Percentiles rank a stretch among this genome's conserved stretches.
phyloP scores from a whole-genome alignment of 108 stramenopile species.

The Fragilaria radians region DNA sequence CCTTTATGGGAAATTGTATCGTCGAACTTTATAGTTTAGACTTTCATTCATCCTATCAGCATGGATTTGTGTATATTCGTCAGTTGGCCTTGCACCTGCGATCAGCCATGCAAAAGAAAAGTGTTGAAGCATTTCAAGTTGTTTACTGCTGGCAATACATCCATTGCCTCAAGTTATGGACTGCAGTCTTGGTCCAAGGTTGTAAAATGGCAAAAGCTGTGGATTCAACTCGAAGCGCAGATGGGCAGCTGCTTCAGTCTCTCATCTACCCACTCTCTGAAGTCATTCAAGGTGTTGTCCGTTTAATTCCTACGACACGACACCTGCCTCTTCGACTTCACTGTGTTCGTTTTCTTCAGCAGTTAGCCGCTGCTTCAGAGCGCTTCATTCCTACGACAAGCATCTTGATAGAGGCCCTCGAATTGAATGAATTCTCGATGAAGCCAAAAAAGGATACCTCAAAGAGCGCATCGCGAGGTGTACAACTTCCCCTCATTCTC shows the following conservation, averaged over 20 bases:
- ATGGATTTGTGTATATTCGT: slow-evolving; percentile 97
- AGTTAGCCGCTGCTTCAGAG: slow-evolving; percentile 84
- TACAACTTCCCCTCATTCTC: slow-evolving; percentile 46
- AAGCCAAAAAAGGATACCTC: slow-evolving; percentile 52
- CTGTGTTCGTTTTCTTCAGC: slow-evolving; percentile 85
- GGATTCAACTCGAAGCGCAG: slow-evolving; percentile 16
- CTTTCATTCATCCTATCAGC: slow-evolving; percentile 91
- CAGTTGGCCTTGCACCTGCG: slow-evolving; percentile 93
- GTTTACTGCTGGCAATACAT: slow-evolving; percentile 97
- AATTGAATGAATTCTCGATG: slow-evolving; percentile 76
- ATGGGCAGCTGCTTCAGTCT: slow-evolving; percentile 59
- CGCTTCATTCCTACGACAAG: slow-evolving; percentile 85
- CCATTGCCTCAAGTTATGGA: slow-evolving; percentile 92
- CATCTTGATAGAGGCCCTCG: slow-evolving; percentile 77
- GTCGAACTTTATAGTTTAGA: slow-evolving; percentile 93
- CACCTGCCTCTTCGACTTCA: slow-evolving; percentile 89
- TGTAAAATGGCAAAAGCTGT: slow-evolving; percentile 45
- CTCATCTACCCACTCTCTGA: slow-evolving; percentile 87
- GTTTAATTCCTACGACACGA: slow-evolving; percentile 69
- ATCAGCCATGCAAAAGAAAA: slow-evolving; percentile 88
- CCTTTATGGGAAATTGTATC: slow-evolving; percentile 93
- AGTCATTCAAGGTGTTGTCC: slow-evolving; percentile 76
- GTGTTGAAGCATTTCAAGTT: slow-evolving; percentile 60
- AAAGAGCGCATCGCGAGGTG: slow-evolving; percentile 18
- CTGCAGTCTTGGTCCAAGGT: slow-evolving; percentile 79